Conservation (phyloP, 805 yeast species). For the Lipomyces oligophaga region DNA sequence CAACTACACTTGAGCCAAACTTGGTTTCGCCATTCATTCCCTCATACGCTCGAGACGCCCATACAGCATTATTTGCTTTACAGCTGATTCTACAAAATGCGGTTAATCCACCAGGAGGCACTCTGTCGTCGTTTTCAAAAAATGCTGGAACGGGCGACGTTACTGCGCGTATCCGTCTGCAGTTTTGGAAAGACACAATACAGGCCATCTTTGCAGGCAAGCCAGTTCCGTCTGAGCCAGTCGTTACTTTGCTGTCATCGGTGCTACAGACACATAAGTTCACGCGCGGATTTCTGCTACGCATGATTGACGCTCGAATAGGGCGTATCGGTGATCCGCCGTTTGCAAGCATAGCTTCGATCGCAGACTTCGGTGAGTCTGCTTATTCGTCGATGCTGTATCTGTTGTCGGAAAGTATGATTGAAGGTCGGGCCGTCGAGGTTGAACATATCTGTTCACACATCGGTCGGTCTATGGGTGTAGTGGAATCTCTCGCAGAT, state of each 20-base stretch:
- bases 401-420: conserved; percentile 53
- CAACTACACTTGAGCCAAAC: conserved; percentile 38
- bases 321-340: conserved; percentile 49
- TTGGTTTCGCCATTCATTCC: conserved; percentile 69
- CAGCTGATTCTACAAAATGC: conserved; percentile 11
- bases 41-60: conserved; percentile 56
- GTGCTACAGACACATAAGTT: conserved; percentile 47
- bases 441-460: conserved; percentile 46
- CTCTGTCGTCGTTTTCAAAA: conserved; percentile 49
- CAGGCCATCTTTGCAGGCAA: conserved; percentile 42
- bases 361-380: conserved; percentile 79
- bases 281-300: conserved; percentile 54
- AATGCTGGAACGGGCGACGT: conserved; percentile 49
- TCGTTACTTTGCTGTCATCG: conserved; percentile 54
- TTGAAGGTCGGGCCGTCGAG: conserved; percentile 39
- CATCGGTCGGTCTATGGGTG: conserved; percentile 74
- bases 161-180: conserved; percentile 50
- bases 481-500: conserved; percentile 62
- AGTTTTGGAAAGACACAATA: conserved; percentile 69
- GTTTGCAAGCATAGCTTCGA: conserved; percentile 49
- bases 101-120: conserved; percentile 7
- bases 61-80: conserved; percentile 60
- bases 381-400: conserved; percentile 71
- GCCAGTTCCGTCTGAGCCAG: conserved; percentile 56
- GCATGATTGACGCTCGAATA: conserved; percentile 56